phyloP scores from a whole-genome alignment of 2,329 filamentous ascomycete genomes.

The Xenosphaeropsis pyriputrescens region DNA sequence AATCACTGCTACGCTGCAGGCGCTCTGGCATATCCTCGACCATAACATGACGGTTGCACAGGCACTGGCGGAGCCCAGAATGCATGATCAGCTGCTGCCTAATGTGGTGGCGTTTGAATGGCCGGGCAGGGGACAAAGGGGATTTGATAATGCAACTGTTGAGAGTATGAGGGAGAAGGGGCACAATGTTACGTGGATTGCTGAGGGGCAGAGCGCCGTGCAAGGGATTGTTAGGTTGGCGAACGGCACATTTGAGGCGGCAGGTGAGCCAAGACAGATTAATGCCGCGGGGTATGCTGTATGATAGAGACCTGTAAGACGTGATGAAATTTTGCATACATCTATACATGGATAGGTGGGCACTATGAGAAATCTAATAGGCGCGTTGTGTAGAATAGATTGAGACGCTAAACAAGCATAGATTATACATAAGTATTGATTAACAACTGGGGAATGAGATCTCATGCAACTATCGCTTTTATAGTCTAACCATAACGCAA shows the following conservation, averaged over 20 bases:
- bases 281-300: constrained; percentile 48
- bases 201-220: constrained; percentile 48
- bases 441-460: no score
- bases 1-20: constrained; percentile 65
- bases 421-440: no score
- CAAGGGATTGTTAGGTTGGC: constrained; percentile 48
- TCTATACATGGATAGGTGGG: no score
- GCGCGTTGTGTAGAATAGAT: no score
- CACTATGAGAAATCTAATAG: no score
- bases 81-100: constrained; percentile 75
- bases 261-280: constrained; percentile 58
- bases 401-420: no score
- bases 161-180: constrained; percentile 47
- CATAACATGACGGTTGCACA: constrained; percentile 39
- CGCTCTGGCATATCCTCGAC: constrained; percentile 59
- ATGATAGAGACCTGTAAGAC: no score
- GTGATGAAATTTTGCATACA: no score
- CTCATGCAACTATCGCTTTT: no score
- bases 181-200: constrained; percentile 59
- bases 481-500: no score
- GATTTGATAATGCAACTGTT: constrained; percentile 49
- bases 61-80: constrained; percentile 49
- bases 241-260: constrained; percentile 65
- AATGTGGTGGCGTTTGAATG: constrained; percentile 55
- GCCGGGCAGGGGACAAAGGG: constrained; percentile 7